Base-by-base conservation (phyloP, 73 alveolate species). In the Blepharisma japonicum region DNA sequence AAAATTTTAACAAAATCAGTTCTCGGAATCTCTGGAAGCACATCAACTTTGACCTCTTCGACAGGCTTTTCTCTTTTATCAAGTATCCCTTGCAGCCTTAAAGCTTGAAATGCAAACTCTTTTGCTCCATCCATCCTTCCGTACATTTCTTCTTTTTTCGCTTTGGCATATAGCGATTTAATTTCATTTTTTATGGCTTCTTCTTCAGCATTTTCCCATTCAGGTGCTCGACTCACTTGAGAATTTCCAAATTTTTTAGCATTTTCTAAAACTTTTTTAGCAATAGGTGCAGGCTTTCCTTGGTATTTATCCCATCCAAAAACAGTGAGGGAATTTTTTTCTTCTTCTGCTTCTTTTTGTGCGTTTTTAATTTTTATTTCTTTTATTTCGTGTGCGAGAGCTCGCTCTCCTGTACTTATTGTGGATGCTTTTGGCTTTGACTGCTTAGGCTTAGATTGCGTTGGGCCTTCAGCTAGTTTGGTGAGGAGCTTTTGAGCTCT, bases 391-490 rank as follows among this genome's bases (percentile, higher is more conserved):
- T 83, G 89, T 51, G 85, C 92, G n/a, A 96, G 87, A 79, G 85
- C 92, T 68, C 88, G 89, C 79, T 96, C 99, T 8, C 96, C 95
- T 38, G 78, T 78, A 38, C 97, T 87, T 68, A 90, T 89, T 49
- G 77, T 85, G 66, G 80, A 88, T 27, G 90, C 81, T 23, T 95
- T 92, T 70, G 83, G 82, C 18, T 89, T 32, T 45, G 66, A 84
- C 77, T 89, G 80, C 68, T 70, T 84, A 18, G 81, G 56, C 67
- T 71, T 55, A 42, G 79, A 83, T 55, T 86, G 85, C 56, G 72
- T 82, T 55, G 56, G 68, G 76, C 89, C 94, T 54, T 78, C 81
- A 18, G 74, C 89, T 61, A 74, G 80, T 55, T 88, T 82, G 20
- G 87, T 82, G 79, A 78, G 82, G 70, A 91, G 76, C 78, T 90